Base-by-base conservation (phyloP, 129 eudicot genomes). In the Rutidosis leptorrhynchoides region DNA sequence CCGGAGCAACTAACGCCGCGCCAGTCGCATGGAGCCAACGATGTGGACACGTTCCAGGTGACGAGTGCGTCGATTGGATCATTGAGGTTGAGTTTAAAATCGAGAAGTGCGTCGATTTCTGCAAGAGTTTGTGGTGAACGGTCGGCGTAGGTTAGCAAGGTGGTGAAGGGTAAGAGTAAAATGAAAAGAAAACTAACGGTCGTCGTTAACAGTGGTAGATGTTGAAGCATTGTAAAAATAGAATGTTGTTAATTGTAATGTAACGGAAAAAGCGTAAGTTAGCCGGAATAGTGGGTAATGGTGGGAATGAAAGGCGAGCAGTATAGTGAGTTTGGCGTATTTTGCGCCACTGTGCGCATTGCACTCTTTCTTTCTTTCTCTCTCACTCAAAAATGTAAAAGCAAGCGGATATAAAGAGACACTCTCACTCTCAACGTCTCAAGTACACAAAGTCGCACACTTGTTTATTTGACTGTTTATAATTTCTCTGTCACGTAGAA, bases 21-120 rank as follows among this genome's bases (percentile, higher is more conserved):
- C 97, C 97, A 90, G 78, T 87, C 92, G 73, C 97, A 90, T 25
- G 97, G 97, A 60, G 97, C 92, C 5, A 72, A 65, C 11, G 78
- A 68, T 16, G 95, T 74, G 7, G 95, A 72, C 0, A 80, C 52
- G 17, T 70, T 75, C 97, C 97, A 90, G 70, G 77, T 65, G 56
- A 42, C 23, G 2, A 90, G 75, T 12, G 82, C 86, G 46, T 79
- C 82, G 12, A 84, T 78, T 7, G 95, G 97, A 68, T 90, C 97
- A 37, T 60, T 27, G 8, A 90, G 82, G 55, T 68, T 77, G 19
- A 12, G 75, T 48, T 79, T 82, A 48, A 90, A 68, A 23, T 86
- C 69, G 1, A 68, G 43, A 16, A 90, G 81, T 5, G 97, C 84
- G n/a, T 78, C 82, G 61, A 80, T 73, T 58, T 90, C 97, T 7